Conservation (phyloP, 108 stramenopile species). For the Skeletonema costatum region DNA sequence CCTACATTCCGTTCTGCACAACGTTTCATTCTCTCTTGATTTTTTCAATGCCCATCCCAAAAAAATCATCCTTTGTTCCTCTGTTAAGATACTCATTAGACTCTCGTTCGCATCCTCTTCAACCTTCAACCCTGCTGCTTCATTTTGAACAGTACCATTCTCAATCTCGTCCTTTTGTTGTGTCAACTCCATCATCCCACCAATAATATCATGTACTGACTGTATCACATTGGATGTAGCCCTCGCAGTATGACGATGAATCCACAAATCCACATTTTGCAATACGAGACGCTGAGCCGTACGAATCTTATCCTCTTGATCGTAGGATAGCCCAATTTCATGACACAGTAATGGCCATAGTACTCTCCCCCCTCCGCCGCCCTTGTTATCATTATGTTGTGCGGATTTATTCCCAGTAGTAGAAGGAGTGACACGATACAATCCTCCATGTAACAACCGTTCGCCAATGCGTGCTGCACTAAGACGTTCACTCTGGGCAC, state of each 20-base stretch:
- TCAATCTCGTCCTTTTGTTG: conserved; percentile 20
- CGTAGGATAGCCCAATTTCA: conserved; percentile 90
- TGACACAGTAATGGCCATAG: conserved; percentile 94
- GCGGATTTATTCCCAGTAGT: not conserved
- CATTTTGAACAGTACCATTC: not conserved
- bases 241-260: conserved; percentile 77
- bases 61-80: conserved; percentile 68
- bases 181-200: conserved; percentile 55
- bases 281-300: conserved; percentile 63
- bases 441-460: conserved; percentile 71
- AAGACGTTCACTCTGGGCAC: conserved; percentile 82
- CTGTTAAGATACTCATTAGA: conserved; percentile 51
- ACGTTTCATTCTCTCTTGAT: conserved; percentile 38
- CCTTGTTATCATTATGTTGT: conserved; percentile 17
- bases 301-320: conserved; percentile 91
- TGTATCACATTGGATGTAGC: conserved; percentile 68
- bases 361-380: conserved; percentile 13
- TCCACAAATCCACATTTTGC: conserved; percentile 60
- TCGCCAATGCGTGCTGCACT: conserved; percentile 93
- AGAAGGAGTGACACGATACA: conserved; percentile 59
- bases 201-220: conserved; percentile 55
- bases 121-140: not conserved
- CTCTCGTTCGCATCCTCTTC: conserved; percentile 27
- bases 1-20: conserved; percentile 15
- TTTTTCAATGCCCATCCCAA: conserved; percentile 64